Conservation (phyloP, 805 yeast species). For the Starmera quercuum region DNA sequence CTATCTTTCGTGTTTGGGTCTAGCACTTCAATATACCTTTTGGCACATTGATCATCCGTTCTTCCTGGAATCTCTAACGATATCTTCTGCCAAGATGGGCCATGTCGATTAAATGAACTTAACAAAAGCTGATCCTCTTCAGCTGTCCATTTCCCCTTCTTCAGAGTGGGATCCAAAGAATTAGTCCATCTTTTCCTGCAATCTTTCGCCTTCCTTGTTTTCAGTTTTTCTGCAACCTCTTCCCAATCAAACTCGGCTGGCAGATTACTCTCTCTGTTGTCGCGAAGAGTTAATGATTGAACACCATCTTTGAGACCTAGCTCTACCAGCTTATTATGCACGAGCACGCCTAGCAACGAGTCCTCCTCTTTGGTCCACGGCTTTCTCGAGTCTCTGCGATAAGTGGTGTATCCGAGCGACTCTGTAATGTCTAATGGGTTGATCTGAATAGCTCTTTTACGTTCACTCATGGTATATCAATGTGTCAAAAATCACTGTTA, state of each 20-base stretch:
- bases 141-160: conserved; percentile 81
- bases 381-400: conserved; percentile 51
- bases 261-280: conserved; percentile 14
- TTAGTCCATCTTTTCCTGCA: conserved; percentile 84
- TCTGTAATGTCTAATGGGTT: conserved; percentile 49
- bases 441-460: conserved; percentile 21
- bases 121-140: conserved; percentile 67
- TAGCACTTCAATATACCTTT: conserved; percentile 79
- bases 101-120: conserved; percentile 57
- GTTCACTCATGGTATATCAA: no score
- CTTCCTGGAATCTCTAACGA: conserved; percentile 71
- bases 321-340: conserved; percentile 27
- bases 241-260: conserved; percentile 54
- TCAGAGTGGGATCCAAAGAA: conserved; percentile 74
- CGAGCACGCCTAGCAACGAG: conserved; percentile 34
- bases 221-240: conserved; percentile 36
- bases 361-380: conserved; percentile 82
- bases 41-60: conserved; percentile 93
- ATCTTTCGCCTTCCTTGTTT: conserved; percentile 65
- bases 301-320: conserved; percentile 29
- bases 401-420: conserved; percentile 67
- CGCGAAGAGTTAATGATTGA: conserved; percentile 18
- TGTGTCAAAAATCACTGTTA: no score
- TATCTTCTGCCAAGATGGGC: conserved; percentile 83
- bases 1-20: conserved; percentile 77